These are phyloP conservation scores for Populus hybrid DNA, from an alignment of 441 rosid species.

Conservation along the genomic window DNA sequence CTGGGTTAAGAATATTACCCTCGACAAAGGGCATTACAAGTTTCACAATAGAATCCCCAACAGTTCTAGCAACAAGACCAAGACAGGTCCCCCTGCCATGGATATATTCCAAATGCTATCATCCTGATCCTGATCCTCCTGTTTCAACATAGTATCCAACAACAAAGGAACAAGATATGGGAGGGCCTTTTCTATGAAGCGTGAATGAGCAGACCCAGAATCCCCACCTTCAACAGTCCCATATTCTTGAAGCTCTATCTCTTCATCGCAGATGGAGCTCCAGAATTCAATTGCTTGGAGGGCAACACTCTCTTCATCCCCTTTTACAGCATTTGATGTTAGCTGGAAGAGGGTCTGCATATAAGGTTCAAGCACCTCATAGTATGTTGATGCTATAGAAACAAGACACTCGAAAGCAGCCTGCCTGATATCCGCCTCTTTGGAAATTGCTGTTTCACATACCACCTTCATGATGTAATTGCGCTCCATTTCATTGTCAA, in stretches of 20 bases:
- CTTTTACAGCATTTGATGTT: slow-evolving; percentile 84
- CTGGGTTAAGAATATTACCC: slow-evolving; percentile 61
- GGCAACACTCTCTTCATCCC: slow-evolving; percentile 86
- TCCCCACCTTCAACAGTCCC: slow-evolving; percentile 58
- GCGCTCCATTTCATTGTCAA: slow-evolving; percentile 91
- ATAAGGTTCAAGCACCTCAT: slow-evolving; percentile 78
- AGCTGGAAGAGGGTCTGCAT: slow-evolving; percentile 82
- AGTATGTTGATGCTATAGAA: slow-evolving; percentile 84
- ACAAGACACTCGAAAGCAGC: slow-evolving; percentile 95
- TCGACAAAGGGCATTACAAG: slow-evolving; percentile 95
- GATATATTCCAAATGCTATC: slow-evolving; percentile 85
- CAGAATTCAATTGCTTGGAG: slow-evolving; percentile 94
- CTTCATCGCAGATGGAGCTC: slow-evolving; percentile 97
- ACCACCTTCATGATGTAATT: slow-evolving; percentile 88
- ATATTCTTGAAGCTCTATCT: slow-evolving; percentile 83
- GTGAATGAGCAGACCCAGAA: slow-evolving; percentile 55
- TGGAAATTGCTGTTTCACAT: slow-evolving; percentile 80
- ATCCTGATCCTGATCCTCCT: slow-evolving; percentile 94
- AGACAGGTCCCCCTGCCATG: slow-evolving; percentile 99
- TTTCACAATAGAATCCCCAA: slow-evolving; percentile 78
- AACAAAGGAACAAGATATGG: slow-evolving; percentile 69
- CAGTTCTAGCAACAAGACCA: slow-evolving; percentile 90
- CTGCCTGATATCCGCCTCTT: slow-evolving; percentile 81
- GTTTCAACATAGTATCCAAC: slow-evolving; percentile 81
- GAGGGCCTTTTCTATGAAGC: slow-evolving; percentile 78